Conservation (phyloP, 805 yeast genomes). For the Hanseniaspora pseudoguilliermondii region DNA sequence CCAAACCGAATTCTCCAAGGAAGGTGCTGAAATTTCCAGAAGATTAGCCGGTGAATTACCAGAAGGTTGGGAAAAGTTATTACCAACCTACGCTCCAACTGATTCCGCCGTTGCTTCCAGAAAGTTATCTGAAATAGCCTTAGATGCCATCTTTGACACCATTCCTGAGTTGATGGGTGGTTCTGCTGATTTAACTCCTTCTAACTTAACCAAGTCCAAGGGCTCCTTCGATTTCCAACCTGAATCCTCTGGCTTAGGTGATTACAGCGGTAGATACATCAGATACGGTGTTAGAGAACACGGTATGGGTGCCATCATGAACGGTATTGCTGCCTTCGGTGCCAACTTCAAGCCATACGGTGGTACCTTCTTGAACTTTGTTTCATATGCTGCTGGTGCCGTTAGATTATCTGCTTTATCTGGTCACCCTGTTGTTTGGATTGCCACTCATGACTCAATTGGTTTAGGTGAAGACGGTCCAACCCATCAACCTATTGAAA, state of each 20-base stretch:
- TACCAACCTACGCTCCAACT: constrained; percentile 66
- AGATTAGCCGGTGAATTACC: constrained; percentile 72
- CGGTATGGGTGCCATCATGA: constrained; percentile 96
- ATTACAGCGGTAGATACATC: constrained; percentile 82
- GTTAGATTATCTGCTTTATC: constrained; percentile 73
- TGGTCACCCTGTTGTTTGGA: constrained; percentile 74
- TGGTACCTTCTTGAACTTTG: constrained; percentile 95
- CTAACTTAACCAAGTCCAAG: constrained; percentile 83
- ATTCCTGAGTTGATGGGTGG: constrained; percentile 93
- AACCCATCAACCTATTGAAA: constrained; percentile 86
- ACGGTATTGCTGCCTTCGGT: constrained; percentile 87
- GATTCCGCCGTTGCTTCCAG: constrained; percentile 87
- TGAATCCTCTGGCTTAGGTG: constrained; percentile 64
- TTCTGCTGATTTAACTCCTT: constrained; percentile 95
- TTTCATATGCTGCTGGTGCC: constrained; percentile 75
- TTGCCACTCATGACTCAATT: constrained; percentile 81
- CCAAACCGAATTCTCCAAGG: constrained; percentile 55
- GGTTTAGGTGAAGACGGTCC: constrained; percentile 92
- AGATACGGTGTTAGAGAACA: constrained; percentile 99
- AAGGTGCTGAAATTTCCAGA: constrained; percentile 67
- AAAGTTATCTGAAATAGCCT: constrained; percentile 76
- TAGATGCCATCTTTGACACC: constrained; percentile 45
- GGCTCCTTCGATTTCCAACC: constrained; percentile 88
- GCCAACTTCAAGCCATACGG: constrained; percentile 82
- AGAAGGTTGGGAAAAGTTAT: constrained; percentile 57